A percentile compares a stretch with the other conserved stretches of the same genome.
phyloP scores from a whole-genome alignment of 106 monocot species.

The Dioscorea dumetorum region DNA sequence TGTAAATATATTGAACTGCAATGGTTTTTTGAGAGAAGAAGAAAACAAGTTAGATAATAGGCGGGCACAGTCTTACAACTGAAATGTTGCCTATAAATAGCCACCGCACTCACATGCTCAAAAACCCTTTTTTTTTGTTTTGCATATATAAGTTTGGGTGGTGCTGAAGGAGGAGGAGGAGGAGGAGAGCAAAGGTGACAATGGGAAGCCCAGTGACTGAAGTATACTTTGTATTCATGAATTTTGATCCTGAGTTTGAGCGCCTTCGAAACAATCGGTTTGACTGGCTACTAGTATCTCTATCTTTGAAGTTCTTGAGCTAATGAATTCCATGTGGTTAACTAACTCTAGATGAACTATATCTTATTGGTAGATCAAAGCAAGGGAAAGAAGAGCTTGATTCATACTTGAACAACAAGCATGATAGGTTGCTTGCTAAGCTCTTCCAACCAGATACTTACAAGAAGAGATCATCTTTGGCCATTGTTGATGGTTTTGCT shows the following conservation, averaged over 20 bases:
- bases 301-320: neutral
- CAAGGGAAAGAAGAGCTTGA: slow-evolving; percentile 41
- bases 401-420: slow-evolving; percentile 72
- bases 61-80: neutral
- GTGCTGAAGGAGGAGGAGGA: neutral
- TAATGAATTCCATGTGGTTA: neutral
- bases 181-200: neutral
- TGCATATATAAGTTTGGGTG: neutral
- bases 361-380: slow-evolving; percentile 29
- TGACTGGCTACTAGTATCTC: neutral
- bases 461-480: slow-evolving; percentile 66
- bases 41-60: neutral
- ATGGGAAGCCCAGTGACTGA: slow-evolving; percentile 9
- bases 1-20: neutral
- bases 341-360: neutral
- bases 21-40: neutral
- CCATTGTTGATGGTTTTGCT: slow-evolving; percentile 81
- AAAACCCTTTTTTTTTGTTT: neutral
- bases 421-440: slow-evolving; percentile 53
- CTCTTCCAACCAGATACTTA: slow-evolving; percentile 49
- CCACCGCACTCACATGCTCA: neutral
- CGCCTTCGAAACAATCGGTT: slow-evolving; percentile 34
- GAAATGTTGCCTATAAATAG: neutral
- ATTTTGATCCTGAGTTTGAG: slow-evolving; percentile 57
- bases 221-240: slow-evolving; percentile 74